phyloP scores from a whole-genome alignment of 2,329 filamentous ascomycete species.

The Rutstroemia sp. region DNA sequence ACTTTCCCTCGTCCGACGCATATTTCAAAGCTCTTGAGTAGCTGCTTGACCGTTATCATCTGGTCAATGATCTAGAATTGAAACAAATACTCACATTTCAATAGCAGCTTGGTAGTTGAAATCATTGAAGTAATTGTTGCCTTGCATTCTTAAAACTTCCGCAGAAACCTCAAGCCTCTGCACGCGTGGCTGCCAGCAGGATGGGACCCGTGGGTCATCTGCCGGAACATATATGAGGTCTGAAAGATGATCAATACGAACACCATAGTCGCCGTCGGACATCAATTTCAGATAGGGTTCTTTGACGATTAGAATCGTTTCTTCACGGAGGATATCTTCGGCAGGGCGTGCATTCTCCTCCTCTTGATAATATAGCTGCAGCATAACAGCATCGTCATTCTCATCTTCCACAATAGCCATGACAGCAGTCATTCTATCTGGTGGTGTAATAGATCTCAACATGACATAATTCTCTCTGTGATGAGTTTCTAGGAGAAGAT shows the following conservation, averaged over 20 bases:
- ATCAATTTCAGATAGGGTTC: constrained; percentile 43
- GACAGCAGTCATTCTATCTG: constrained; percentile 27
- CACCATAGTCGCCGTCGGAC: constrained; percentile 35
- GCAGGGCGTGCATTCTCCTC: constrained; percentile 30
- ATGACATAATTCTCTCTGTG: constrained; percentile 34
- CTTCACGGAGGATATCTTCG: constrained; percentile 22
- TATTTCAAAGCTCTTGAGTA: no score
- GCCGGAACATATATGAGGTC: constrained; percentile 9
- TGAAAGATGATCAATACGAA: constrained; percentile 30
- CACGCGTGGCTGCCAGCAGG: constrained; percentile 1
- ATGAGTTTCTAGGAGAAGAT: constrained; percentile 34
- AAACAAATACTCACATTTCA: constrained; percentile 1
- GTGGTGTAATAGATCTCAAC: constrained; percentile 9
- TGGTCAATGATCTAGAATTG: not conserved
- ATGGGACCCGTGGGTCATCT: not conserved
- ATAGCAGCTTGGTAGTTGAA: constrained; percentile 6
- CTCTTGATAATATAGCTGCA: constrained; percentile 38
- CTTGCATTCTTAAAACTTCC: constrained; percentile 8
- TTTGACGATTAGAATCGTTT: constrained; percentile 35
- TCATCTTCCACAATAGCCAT: constrained; percentile 25
- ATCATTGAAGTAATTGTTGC: constrained; percentile 4
- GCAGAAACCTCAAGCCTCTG: not conserved
- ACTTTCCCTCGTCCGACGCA: constrained; percentile 26
- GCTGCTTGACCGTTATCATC: no score
- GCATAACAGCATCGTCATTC: constrained; percentile 19